Conservation (phyloP, 768 basidiomycete genomes). For the Tulasnella sp. region DNA sequence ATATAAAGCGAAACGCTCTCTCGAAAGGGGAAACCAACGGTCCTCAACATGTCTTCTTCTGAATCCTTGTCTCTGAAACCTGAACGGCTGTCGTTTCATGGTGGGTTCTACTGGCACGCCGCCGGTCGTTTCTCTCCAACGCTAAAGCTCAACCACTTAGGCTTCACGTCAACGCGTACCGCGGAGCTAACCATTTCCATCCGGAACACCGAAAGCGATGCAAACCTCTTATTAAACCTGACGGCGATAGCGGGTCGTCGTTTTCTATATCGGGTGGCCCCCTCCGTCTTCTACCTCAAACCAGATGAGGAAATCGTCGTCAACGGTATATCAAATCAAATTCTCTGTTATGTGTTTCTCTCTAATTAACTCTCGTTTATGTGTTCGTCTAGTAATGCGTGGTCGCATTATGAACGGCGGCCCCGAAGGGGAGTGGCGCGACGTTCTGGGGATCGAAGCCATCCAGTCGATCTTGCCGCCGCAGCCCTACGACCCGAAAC, state of each 20-base stretch:
- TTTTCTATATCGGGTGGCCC: not conserved
- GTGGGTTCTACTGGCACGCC: too few species aligned
- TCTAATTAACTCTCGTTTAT: not conserved
- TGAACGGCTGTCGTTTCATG: not conserved
- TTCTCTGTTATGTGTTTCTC: too few species aligned
- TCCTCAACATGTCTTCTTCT: not conserved
- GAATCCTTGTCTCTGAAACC: not conserved
- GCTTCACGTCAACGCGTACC: not conserved
- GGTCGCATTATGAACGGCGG: not conserved
- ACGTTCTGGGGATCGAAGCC: not conserved
- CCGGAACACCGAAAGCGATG: not conserved
- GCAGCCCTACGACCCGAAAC: not conserved
- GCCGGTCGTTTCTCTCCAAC: too few species aligned
- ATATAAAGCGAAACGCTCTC: not conserved
- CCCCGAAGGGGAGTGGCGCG: not conserved
- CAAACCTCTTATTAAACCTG: not conserved
- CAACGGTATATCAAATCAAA: not conserved
- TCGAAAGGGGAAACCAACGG: not conserved
- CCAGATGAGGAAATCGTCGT: not conserved
- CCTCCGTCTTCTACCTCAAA: not conserved
- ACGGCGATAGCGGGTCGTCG: not conserved
- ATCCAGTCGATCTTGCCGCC: not conserved
- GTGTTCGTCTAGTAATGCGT: not conserved
- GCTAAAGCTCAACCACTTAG: too few species aligned
- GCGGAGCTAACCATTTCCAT: not conserved